Base-by-base conservation (phyloP, 345 rosid species). In the Trapa incisa region DNA sequence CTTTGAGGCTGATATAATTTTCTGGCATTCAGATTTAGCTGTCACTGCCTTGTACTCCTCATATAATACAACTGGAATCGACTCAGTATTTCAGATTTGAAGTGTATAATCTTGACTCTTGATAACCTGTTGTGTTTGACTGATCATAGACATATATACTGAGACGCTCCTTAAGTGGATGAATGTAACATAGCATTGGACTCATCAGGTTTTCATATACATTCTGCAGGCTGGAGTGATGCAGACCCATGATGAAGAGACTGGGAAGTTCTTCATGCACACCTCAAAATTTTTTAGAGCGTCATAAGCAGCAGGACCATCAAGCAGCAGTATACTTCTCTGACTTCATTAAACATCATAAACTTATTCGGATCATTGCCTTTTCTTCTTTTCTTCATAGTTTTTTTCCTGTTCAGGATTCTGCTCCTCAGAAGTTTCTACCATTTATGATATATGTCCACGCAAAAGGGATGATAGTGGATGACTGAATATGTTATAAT, bases 391-490 rank as follows among this genome's bases (percentile, higher is more conserved):
- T 15, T 29, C 5, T 0, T 41, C 16, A 41, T 60, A n/a, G n/a
- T 1, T 16, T 65, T 14, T 38, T 29, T 22, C 41, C 83, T 70
- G 63, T 3, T 74, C 88, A 91, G 96, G 76, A 78, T 70, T 80
- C 86, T 41, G 69, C 72, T 1, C 80, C 90, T 11, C 89, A 82
- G 67, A 85, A 79, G 75, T 74, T 68, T 64, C 80, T 72, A 66
- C 79, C 96, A 16, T 92, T 92, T 73, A 92, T 92, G 96, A 82
- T 89, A 12, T 92, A 89, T 50, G 92, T 87, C 15, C 94, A 91
- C 41, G 84, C 96, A 7, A 91, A 89, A 73, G 98, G 98, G 74
- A 87, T 92, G 94, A 70, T 89, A 61, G 84, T 86, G 4, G 96
- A 91, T 62, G 97, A 91, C 15, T 22, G 97, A 87, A 71, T 87